These are phyloP conservation scores for Steccherinum ochraceum DNA, from an alignment of 768 basidiomycete genomes.

Conservation along the genomic window DNA sequence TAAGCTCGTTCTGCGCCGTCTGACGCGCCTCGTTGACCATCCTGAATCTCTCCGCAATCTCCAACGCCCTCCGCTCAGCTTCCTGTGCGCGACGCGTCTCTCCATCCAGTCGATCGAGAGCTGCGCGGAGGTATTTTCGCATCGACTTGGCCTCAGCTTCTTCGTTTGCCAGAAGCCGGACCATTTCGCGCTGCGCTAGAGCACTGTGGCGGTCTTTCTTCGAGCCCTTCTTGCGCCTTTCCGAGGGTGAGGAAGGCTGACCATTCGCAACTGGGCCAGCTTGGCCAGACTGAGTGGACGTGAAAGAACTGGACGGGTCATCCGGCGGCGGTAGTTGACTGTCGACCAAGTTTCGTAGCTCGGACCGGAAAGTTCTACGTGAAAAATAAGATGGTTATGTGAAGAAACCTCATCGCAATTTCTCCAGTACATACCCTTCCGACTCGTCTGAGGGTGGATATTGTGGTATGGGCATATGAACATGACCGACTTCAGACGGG, in stretches of 20 bases:
- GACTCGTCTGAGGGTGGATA: slow-evolving; percentile 8
- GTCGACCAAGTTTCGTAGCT: slow-evolving; percentile 1
- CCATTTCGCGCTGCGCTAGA: slow-evolving; percentile 15
- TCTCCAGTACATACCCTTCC: slow-evolving; percentile 12
- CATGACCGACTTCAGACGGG: not conserved
- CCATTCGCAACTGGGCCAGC: not conserved
- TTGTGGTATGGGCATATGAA: not conserved
- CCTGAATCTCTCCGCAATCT: slow-evolving; percentile 36
- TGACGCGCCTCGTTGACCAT: slow-evolving; percentile 33
- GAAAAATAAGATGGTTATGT: not conserved
- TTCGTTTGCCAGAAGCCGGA: slow-evolving; percentile 19
- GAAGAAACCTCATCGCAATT: too few relatives aligned
- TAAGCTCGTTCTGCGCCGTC: slow-evolving; percentile 31
- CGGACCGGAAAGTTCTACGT: not conserved
- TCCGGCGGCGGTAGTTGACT: not conserved
- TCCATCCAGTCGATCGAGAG: slow-evolving; percentile 29
- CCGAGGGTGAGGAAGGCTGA: not conserved
- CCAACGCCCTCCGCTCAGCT: slow-evolving; percentile 42
- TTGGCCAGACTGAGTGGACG: not conserved
- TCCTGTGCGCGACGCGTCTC: slow-evolving; percentile 37
- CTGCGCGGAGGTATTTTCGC: slow-evolving; percentile 19
- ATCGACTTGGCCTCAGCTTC: slow-evolving; percentile 20
- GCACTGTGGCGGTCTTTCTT: slow-evolving; percentile 16
- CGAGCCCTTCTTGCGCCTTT: slow-evolving; percentile 8
- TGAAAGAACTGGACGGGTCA: not conserved